phyloP scores from a whole-genome alignment of 2,329 filamentous ascomycete genomes.

The Xylaria hypoxylon region DNA sequence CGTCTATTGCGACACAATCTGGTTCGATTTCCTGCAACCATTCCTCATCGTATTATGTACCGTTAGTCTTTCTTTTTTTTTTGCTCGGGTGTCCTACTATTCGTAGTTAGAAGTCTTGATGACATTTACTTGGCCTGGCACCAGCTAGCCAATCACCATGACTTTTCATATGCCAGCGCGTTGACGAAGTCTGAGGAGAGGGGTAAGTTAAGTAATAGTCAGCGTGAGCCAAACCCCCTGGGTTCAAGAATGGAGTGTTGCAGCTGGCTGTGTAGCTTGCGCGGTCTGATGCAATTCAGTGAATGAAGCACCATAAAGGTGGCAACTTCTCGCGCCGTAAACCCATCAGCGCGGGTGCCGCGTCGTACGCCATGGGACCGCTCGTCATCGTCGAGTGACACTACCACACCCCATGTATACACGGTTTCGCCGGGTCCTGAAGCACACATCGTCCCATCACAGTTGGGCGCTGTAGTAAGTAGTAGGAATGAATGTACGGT shows the following conservation, averaged over 20 bases:
- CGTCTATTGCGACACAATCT: too few relatives aligned
- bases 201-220: constrained; percentile 11
- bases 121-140: neutral
- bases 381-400: neutral
- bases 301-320: neutral
- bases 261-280: constrained; percentile 3
- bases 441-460: neutral
- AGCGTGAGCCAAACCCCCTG: neutral
- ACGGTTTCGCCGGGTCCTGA: neutral
- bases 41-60: too few relatives aligned
- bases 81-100: neutral
- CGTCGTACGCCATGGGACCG: constrained; percentile 3
- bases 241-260: neutral
- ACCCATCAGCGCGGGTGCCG: constrained; percentile 1
- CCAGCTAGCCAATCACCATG: constrained; percentile 4
- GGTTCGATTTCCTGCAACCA: too few relatives aligned
- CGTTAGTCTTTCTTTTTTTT: neutral
- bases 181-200: neutral
- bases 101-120: neutral
- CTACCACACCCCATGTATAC: neutral
- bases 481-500: neutral
- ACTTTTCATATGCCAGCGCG: constrained; percentile 2
- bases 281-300: constrained; percentile 5
- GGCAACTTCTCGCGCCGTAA: constrained; percentile 9
- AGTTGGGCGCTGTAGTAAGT: too few relatives aligned